Conservation (phyloP, 2,329 filamentous ascomycete genomes). For the Alternaria atra region DNA sequence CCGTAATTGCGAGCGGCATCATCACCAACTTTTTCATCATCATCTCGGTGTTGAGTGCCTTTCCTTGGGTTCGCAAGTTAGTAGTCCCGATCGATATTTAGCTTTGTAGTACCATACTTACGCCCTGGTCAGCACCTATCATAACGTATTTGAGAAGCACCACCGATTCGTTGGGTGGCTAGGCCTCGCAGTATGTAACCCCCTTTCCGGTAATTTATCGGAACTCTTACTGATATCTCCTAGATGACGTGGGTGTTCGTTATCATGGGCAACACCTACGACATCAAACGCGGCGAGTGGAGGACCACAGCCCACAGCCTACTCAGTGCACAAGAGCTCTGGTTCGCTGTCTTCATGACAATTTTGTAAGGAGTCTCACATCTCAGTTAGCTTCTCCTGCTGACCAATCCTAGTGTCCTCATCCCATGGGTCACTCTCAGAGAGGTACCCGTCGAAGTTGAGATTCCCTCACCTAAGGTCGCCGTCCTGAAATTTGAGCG, state of each 20-base stretch:
- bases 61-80: conserved; percentile 50
- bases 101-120: conserved; percentile 22
- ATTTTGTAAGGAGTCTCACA: conserved; percentile 36
- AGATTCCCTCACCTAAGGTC: conserved; percentile 48
- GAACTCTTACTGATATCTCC: conserved; percentile 10
- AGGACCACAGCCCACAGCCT: conserved; percentile 35
- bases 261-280: conserved; percentile 44
- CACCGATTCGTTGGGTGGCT: conserved; percentile 50
- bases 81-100: conserved; percentile 9
- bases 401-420: conserved; percentile 34
- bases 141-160: conserved; percentile 49
- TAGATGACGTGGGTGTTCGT: conserved; percentile 50
- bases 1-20: conserved; percentile 45
- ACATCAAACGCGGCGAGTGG: conserved; percentile 47
- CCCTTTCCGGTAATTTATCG: background rate
- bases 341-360: conserved; percentile 50
- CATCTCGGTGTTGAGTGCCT: conserved; percentile 47
- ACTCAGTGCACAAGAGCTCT: conserved; percentile 46
- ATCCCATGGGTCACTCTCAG: conserved; percentile 49
- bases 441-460: conserved; percentile 46
- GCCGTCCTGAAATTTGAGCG: conserved; percentile 46
- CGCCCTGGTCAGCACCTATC: conserved; percentile 36
- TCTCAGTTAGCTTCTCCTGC: background rate
- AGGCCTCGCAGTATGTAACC: conserved; percentile 42
- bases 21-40: conserved; percentile 48